Conservation (phyloP, 2,329 filamentous ascomycete species). For the Fusarium heterosporum region DNA sequence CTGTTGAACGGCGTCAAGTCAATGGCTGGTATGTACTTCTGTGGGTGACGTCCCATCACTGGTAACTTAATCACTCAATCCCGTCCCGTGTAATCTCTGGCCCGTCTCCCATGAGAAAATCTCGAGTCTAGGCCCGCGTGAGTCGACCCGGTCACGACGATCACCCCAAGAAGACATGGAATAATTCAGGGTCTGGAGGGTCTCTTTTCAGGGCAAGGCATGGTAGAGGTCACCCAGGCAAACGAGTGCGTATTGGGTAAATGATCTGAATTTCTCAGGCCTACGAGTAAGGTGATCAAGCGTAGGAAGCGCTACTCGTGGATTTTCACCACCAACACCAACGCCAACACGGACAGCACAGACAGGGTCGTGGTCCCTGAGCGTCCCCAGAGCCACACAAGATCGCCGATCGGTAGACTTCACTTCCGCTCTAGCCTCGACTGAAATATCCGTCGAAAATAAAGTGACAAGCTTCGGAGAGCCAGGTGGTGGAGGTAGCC, state of each 20-base stretch:
- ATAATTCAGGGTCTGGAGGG: conserved; percentile 15
- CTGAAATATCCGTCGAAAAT: conserved; percentile 44
- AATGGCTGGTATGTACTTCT: background rate
- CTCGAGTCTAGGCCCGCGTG: conserved; percentile 18
- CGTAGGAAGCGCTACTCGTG: conserved; percentile 22
- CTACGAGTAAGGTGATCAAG: conserved; percentile 27
- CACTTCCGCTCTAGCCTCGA: conserved; percentile 31
- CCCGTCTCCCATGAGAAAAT: conserved; percentile 17
- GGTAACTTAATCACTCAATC: background rate
- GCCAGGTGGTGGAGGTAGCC: background rate
- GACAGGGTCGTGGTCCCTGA: conserved; percentile 25
- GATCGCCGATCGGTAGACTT: conserved; percentile 33
- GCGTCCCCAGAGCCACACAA: conserved; percentile 9
- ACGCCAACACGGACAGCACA: conserved; percentile 23
- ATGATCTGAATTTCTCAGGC: background rate
- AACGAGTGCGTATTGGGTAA: background rate
- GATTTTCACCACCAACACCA: conserved; percentile 23
- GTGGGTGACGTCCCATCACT: conserved; percentile 6
- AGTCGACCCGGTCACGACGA: conserved; percentile 33
- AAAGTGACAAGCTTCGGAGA: conserved; percentile 7
- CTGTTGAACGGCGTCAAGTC: conserved; percentile 10
- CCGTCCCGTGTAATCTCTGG: conserved; percentile 27
- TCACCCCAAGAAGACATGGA: conserved; percentile 25
- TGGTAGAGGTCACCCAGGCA: background rate
- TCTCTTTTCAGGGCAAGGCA: background rate